Percentiles rank a stretch among this genome's conserved stretches.
These are phyloP conservation scores for Quercus bicolor DNA, from an alignment of 306 rosid genomes.

Conservation along the genomic window DNA sequence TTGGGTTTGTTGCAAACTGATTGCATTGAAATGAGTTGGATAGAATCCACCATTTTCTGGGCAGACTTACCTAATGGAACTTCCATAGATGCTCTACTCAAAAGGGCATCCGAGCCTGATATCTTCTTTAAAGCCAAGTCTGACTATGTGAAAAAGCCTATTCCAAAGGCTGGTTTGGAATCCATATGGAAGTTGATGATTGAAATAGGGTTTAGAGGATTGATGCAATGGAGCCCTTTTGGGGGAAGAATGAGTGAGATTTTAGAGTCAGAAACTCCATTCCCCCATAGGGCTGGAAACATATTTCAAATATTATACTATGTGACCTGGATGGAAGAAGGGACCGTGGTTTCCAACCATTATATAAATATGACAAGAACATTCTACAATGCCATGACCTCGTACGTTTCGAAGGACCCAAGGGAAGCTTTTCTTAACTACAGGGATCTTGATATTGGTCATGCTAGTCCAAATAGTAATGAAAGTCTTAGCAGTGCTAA, in stretches of 20 bases:
- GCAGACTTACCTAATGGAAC: not conserved
- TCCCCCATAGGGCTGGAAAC: conserved; percentile 61
- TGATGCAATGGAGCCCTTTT: conserved; percentile 26
- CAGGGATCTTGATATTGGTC: conserved; percentile 64
- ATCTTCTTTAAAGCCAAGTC: conserved; percentile 24
- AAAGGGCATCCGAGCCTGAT: not conserved
- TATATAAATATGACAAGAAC: conserved; percentile 22
- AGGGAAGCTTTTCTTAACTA: conserved; percentile 52
- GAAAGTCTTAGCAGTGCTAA: conserved; percentile 29
- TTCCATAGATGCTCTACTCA: conserved; percentile 18
- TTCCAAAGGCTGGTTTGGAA: conserved; percentile 27
- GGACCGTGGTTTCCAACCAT: conserved; percentile 18
- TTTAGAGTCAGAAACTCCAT: conserved; percentile 42
- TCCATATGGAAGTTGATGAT: conserved; percentile 27
- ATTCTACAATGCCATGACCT: conserved; percentile 50
- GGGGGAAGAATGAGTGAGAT: conserved; percentile 54
- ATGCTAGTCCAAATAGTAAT: not conserved
- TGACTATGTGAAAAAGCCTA: conserved; percentile 26
- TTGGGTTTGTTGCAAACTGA: conserved; percentile 21
- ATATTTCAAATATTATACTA: conserved; percentile 46
- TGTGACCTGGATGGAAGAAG: conserved; percentile 38
- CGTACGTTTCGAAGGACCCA: conserved; percentile 62
- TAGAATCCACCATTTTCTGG: conserved; percentile 26
- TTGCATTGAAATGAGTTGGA: conserved; percentile 32
- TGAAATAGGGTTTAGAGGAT: not conserved